phyloP scores from a whole-genome alignment of 805 yeast genomes.

The Candida sakaeoensis region DNA sequence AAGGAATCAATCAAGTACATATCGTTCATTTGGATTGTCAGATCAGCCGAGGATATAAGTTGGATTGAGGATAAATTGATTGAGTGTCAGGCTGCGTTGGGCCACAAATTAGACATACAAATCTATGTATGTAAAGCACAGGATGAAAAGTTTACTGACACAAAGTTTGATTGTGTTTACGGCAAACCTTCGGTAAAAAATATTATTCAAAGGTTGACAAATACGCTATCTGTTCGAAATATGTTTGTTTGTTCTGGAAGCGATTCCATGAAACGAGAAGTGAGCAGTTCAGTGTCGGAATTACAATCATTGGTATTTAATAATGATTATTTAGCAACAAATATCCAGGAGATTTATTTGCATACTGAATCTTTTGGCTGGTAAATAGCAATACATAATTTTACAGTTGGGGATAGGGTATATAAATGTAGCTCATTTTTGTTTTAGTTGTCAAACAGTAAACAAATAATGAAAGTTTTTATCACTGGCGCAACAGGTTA shows the following conservation, averaged over 20 bases:
- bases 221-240: slow-evolving; percentile 26
- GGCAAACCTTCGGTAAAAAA: slow-evolving; percentile 19
- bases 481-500: slow-evolving; percentile 35
- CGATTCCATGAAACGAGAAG: slow-evolving; percentile 32
- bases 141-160: slow-evolving; percentile 7
- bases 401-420: slow-evolving; percentile 1
- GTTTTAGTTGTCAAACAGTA: too few species aligned
- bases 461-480: slow-evolving; percentile 17
- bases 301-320: slow-evolving; percentile 35
- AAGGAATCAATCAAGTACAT: slow-evolving; percentile 20
- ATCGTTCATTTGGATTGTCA: slow-evolving; percentile 45
- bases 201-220: slow-evolving; percentile 15
- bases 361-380: slow-evolving; percentile 53
- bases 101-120: slow-evolving; percentile 23
- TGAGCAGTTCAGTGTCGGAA: slow-evolving; percentile 37
- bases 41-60: slow-evolving; percentile 24
- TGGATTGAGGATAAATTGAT: slow-evolving; percentile 41
- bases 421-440: background rate
- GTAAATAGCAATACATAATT: slow-evolving; percentile 15
- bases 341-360: slow-evolving; percentile 43
- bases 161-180: slow-evolving; percentile 12
- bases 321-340: slow-evolving; percentile 19
- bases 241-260: slow-evolving; percentile 47
- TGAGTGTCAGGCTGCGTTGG: slow-evolving; percentile 22
- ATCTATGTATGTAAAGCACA: slow-evolving; percentile 19